Evolutionary conservation across 345 rosid genomes (phyloP), one percentile per base, ranked within the genome.

Genomic region (Bruguiera gymnorhiza): DNA sequence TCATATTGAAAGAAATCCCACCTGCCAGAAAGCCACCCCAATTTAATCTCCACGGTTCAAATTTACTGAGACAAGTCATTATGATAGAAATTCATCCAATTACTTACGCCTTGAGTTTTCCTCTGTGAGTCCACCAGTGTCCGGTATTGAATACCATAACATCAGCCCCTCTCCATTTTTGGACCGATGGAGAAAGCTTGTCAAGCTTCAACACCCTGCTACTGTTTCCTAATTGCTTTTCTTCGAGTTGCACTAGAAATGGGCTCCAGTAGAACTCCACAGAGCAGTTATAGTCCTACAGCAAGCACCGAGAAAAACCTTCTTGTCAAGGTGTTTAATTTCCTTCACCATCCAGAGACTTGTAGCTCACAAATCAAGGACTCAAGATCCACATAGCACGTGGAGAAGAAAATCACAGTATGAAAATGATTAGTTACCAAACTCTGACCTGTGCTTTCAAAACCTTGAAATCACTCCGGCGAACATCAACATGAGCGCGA

Each of bases 241-340:
- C 48, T 18, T 79, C 48, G 27, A 79, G 73, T 26, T 77, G 72
- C 46, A 83, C 87, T 18, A 85, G 67, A 67, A 85, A 82, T 18
- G 83, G 81, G 66, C 83, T 78, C 88, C 88, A 82, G 39, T 76
- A 76, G 73, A 79, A 82, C 73, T 87, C 85, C 54, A 87, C 80
- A 56, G 76, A 75, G 63, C 82, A 78, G 39, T 85, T 57, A 60
- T 87, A 81, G 48, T 77, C 78, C 91, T 82, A 80, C 50, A 58
- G 8, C 15, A 43, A 43, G 50, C 37, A 59, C 51, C 23, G 51
- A 62, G 13, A 20, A 43, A 50, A 21, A 6, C 46, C 63, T 53
- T 48, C 37, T 10, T 29, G 62, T 55, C 3, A 52, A 19, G 11
- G 50, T 43, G 19, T 43, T 39, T 43, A 13, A 43, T 43, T 43